phyloP scores from a whole-genome alignment of 2,329 filamentous ascomycete genomes.

The Blastomyces silverae region DNA sequence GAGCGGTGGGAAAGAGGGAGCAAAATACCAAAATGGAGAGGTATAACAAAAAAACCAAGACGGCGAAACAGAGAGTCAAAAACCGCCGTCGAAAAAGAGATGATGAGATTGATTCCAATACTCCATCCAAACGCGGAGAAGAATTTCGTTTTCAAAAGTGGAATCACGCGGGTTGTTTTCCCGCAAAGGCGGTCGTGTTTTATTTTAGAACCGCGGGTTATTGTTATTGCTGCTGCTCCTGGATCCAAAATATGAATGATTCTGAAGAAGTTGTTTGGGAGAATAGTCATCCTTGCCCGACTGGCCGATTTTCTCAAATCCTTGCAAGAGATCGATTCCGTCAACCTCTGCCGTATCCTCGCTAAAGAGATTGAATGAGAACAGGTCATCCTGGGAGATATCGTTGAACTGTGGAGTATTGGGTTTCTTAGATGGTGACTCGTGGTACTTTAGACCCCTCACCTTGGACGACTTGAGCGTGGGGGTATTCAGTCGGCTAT shows the following conservation, averaged over 20 bases:
- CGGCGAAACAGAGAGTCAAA: neutral
- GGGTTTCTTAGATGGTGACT: slow-evolving; percentile 37
- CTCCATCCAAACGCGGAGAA: neutral
- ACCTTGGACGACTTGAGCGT: slow-evolving; percentile 33
- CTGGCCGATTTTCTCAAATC: slow-evolving; percentile 45
- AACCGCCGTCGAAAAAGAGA: neutral
- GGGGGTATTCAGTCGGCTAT: slow-evolving; percentile 32
- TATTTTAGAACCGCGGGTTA: slow-evolving; percentile 30
- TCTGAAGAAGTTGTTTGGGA: slow-evolving; percentile 28
- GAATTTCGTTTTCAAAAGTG: neutral
- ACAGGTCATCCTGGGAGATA: slow-evolving; percentile 40
- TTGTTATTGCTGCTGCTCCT: slow-evolving; percentile 25
- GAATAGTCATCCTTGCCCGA: slow-evolving; percentile 31
- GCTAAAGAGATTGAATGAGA: slow-evolving; percentile 43
- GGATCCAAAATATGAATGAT: slow-evolving; percentile 27
- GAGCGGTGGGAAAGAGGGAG: neutral
- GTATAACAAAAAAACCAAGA: neutral
- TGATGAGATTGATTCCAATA: neutral
- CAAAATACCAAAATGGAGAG: neutral
- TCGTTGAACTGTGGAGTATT: slow-evolving; percentile 32
- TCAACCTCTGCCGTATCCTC: slow-evolving; percentile 42
- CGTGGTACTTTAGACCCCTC: slow-evolving; percentile 32
- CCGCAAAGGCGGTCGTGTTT: neutral
- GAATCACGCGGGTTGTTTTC: neutral
- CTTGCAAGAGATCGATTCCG: slow-evolving; percentile 43